Evolutionary conservation across 169 alveolate species (phyloP).

Genomic region (Plasmodium coatneyi): DNA sequence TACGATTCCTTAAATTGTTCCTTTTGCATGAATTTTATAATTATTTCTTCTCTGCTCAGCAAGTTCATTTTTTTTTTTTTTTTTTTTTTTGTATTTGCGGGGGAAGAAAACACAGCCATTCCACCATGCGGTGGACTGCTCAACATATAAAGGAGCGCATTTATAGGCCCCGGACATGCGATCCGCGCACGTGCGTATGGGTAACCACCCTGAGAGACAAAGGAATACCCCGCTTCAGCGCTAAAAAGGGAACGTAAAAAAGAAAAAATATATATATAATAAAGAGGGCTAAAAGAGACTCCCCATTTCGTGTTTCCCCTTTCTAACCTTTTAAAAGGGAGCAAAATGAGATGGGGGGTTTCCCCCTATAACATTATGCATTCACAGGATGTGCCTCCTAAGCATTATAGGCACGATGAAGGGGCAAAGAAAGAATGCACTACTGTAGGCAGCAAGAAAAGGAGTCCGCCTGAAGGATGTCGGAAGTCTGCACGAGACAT

Average conservation of each 20-base stretch:
- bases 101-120: neutral
- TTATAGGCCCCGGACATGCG: neutral
- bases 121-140: neutral
- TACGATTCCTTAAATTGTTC: neutral
- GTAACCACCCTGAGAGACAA: neutral
- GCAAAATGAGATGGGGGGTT: neutral
- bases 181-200: neutral
- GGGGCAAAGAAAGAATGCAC: neutral
- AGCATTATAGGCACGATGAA: neutral
- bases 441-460: neutral
- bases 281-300: neutral
- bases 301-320: neutral
- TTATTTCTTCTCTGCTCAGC: neutral
- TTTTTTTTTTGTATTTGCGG: neutral
- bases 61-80: neutral
- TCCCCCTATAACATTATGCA: neutral
- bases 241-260: neutral
- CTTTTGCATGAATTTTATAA: neutral
- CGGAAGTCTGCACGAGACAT: neutral
- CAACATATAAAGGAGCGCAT: neutral
- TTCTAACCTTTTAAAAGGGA: neutral
- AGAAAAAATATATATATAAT: neutral
- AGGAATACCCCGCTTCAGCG: neutral
- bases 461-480: neutral
- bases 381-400: neutral